phyloP scores from a whole-genome alignment of 148 eudicot species.

The Agrostemma githago region DNA sequence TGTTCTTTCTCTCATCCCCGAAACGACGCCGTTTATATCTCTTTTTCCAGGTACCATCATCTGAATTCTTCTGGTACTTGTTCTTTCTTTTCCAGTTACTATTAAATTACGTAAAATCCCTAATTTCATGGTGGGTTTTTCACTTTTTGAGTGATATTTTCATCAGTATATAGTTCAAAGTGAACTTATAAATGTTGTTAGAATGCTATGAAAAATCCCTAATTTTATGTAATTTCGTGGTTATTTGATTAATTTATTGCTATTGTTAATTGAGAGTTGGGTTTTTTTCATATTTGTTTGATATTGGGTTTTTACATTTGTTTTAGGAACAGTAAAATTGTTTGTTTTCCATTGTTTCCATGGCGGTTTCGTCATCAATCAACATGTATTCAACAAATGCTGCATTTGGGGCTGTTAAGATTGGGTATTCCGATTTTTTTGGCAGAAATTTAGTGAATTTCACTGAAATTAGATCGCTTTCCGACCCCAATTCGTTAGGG shows the following conservation, averaged over 20 bases:
- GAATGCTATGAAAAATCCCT: neutral
- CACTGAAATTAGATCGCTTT: constrained; percentile 13
- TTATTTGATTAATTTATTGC: neutral
- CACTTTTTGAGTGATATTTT: neutral
- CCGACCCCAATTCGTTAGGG: constrained; percentile 22
- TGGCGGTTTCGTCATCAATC: constrained; percentile 46
- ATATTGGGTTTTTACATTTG: neutral
- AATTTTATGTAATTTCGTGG: neutral
- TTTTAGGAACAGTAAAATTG: constrained; percentile 3
- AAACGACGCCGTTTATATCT: neutral
- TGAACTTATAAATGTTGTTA: neutral
- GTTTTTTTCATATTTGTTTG: neutral
- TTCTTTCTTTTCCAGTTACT: neutral
- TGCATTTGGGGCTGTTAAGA: constrained; percentile 18
- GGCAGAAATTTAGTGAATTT: constrained; percentile 15
- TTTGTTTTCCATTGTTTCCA: constrained; percentile 18
- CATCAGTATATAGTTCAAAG: neutral
- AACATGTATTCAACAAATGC: constrained; percentile 34
- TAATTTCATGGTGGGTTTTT: neutral
- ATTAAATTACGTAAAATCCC: neutral
- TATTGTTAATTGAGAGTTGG: neutral
- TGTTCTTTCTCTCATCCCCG: neutral
- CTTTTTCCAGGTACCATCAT: neutral
- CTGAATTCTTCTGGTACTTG: neutral
- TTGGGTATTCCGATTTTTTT: constrained; percentile 17